Base-by-base conservation (phyloP, 306 rosid species). In the Castanospermum australe region DNA sequence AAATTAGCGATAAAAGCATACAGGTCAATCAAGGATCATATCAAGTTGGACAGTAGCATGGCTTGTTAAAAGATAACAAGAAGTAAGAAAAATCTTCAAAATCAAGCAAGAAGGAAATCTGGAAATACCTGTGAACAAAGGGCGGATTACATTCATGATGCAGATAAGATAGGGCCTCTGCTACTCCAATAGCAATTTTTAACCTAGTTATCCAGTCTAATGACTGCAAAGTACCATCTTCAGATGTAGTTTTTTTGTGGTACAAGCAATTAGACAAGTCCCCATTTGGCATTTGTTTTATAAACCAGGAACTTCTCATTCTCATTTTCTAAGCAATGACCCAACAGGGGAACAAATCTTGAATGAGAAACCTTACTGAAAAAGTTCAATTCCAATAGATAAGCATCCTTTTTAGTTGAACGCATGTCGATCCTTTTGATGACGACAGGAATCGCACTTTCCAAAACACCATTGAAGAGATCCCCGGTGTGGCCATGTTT, bases 201-300 rank as follows among this genome's bases (percentile, higher is more conserved):
- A 95, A 85, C 82, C 99, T 95, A 35, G 97, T 95, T 75, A 93
- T 93, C 98, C 98, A 95, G 86, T 95, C 99, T 86, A 93, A 79
- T n/a, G 99, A 95, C 86, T 88, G 92, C 84, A 84, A 87, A 45
- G 81, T 66, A 30, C 89, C 96, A 75, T 91, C 97, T 45, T 87
- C 87, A 12, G 89, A 70, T 42, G 78, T 76, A 51, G 81, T 71
- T 59, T 89, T 89, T 87, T 82, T 88, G 86, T 42, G 85, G 86
- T 50, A 84, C 76, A 95, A 84, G 64, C 96, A 86, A 85, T 82
- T 84, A 55, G 94, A 90, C 86, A 95, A 85, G 88, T 95, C 99
- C 67, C 96, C 87, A 71, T 95, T 95, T 44, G 92, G 94, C 90
- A 93, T 80, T 22, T 33, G 73, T 82, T 82, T 90, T 93, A 88